Percentiles rank a stretch among this genome's conserved stretches.
phyloP scores from a whole-genome alignment of 1,139 yeast species.

The Sugiyamaella paludigena region DNA sequence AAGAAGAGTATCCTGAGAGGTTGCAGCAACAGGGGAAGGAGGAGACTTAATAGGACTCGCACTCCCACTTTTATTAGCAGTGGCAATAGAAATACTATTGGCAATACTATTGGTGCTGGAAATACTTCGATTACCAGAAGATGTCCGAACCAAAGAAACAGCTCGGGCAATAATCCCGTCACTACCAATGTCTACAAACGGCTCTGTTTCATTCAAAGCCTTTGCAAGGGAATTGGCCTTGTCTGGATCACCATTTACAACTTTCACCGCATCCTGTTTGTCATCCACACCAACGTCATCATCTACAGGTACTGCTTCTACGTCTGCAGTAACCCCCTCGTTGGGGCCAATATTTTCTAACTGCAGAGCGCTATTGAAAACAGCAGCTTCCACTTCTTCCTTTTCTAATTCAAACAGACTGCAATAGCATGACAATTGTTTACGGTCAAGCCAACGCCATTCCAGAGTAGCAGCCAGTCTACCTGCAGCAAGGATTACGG shows the following conservation, averaged over 20 bases:
- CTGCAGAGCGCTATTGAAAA: slow-evolving; percentile 6
- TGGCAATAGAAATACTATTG: no score
- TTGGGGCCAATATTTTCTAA: no score
- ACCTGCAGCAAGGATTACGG: slow-evolving; percentile 45
- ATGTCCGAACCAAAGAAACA: no score
- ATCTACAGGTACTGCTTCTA: background rate
- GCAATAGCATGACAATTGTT: slow-evolving; percentile 44
- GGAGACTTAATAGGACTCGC: no score
- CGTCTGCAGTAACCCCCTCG: no score
- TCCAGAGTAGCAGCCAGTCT: slow-evolving; percentile 51
- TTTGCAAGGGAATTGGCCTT: background rate
- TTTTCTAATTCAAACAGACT: slow-evolving; percentile 40
- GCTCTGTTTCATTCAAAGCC: background rate
- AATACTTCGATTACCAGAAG: no score
- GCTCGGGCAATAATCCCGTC: no score
- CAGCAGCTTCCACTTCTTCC: slow-evolving; percentile 19
- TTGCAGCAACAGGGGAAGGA: background rate
- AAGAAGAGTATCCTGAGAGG: background rate
- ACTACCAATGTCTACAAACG: background rate
- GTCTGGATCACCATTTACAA: background rate
- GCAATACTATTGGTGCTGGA: no score
- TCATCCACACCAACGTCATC: background rate
- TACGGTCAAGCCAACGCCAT: slow-evolving; percentile 53
- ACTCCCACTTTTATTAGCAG: no score
- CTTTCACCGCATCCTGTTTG: background rate